Conservation (phyloP, 306 rosid species). For the Comarum palustre region DNA sequence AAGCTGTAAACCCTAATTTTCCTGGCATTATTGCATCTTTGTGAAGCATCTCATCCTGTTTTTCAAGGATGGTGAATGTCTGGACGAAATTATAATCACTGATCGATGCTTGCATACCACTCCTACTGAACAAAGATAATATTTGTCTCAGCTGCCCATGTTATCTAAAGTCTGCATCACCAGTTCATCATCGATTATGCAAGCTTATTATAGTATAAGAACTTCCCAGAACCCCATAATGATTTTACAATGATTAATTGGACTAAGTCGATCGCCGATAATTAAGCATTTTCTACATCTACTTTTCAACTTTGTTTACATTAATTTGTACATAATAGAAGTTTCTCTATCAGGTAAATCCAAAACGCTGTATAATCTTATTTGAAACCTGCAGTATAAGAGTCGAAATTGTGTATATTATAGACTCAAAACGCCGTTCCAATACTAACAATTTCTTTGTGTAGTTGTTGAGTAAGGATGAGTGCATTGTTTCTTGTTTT, state of each 20-base stretch:
- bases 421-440: background rate
- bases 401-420: background rate
- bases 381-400: background rate
- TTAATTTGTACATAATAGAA: background rate
- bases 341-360: background rate
- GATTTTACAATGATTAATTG: conserved; percentile 1
- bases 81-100: background rate
- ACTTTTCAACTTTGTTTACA: conserved; percentile 8
- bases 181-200: background rate
- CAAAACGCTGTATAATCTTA: background rate
- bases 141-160: background rate
- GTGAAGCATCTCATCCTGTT: conserved; percentile 1
- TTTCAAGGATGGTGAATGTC: background rate
- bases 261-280: background rate
- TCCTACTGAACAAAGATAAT: background rate
- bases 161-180: background rate
- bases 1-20: background rate
- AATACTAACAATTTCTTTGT: background rate
- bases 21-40: background rate
- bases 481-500: background rate
- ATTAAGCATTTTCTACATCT: background rate
- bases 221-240: background rate
- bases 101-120: conserved; percentile 1
- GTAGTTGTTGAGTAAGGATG: background rate
- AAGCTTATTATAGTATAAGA: background rate